Evolutionary conservation across 2,329 filamentous ascomycete genomes (phyloP), one percentile per base, ranked within the genome.

Genomic region (Paecilomyces formosus): DNA sequence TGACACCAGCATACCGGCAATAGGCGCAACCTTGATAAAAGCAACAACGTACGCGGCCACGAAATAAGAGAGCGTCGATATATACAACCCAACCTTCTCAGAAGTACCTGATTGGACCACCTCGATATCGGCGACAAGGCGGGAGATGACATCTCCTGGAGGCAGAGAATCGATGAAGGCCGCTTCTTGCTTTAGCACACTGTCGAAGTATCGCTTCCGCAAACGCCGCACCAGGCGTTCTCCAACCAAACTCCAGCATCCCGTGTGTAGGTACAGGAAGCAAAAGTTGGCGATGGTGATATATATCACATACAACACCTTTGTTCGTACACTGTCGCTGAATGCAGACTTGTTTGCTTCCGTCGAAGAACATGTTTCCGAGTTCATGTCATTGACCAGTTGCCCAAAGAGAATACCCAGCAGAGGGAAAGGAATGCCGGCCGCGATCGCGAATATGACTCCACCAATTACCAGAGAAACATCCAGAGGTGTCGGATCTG

Each of bases 21-120:
- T 77, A 54, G 78, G 78, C 15, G 81, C 76, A 63, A 88, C 79
- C 64, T 86, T 85, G 68, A 85, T 82, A 62, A 89, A 89, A 1
- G 85, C 85, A 15, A 89, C 82, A 3, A 86, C 76, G 61, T 87
- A 89, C 2, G 86, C 83, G 0, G 87, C 85, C 56, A 88, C 68
- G 66, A 89, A 89, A 70, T 88, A 89, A 1, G 84, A 84, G 9
- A 83, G 70, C 55, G 81, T 85, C 24, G 81, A 79, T 3, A 89
- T 77, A 62, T 82, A 81, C 33, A 88, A 82, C 55, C 86, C 86
- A 15, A 88, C 86, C 69, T 90, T 90, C 70, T 89, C 87, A 1
- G 84, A 86, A 0, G 86, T 88, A 13, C 87, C 87, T 0, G 82
- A 81, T 65, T 87, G 86, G 55, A 90, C 84, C 1, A 83, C 81